phyloP scores from a whole-genome alignment of 768 basidiomycete species.

The Cubamyces sp. region DNA sequence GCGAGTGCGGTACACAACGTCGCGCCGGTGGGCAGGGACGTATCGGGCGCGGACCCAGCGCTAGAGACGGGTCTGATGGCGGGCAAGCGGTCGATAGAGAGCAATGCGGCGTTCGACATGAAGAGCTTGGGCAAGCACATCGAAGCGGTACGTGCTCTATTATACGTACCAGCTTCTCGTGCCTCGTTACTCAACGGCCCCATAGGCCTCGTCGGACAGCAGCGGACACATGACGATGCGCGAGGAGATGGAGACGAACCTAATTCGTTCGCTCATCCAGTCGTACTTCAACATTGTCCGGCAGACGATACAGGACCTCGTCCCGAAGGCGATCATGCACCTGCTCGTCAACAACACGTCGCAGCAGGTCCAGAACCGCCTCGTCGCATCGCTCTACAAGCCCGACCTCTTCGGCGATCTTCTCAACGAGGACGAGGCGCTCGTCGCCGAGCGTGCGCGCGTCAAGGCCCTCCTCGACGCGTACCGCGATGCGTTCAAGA shows the following conservation, averaged over 20 bases:
- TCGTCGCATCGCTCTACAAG: slow-evolving; percentile 94
- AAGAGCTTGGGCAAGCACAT: slow-evolving; percentile 97
- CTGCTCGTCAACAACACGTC: slow-evolving; percentile 96
- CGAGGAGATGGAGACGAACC: slow-evolving; percentile 95
- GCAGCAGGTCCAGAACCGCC: slow-evolving; percentile 93
- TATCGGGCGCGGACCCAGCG: slow-evolving; percentile 56
- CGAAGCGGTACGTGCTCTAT: slow-evolving; percentile 76
- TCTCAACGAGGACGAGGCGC: slow-evolving; percentile 92
- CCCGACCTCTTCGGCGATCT: slow-evolving; percentile 90
- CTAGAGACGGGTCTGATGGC: slow-evolving; percentile 67
- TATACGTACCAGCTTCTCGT: neutral
- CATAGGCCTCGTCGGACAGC: slow-evolving; percentile 45
- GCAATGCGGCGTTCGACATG: slow-evolving; percentile 94
- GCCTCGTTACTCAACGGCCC: neutral
- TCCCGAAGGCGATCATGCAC: slow-evolving; percentile 99
- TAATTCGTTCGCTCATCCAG: slow-evolving; percentile 93
- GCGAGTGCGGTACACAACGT: slow-evolving; percentile 37
- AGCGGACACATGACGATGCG: slow-evolving; percentile 68
- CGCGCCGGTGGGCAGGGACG: slow-evolving; percentile 63
- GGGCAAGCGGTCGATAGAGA: slow-evolving; percentile 68
- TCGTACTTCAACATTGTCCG: slow-evolving; percentile 97
- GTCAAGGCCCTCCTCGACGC: slow-evolving; percentile 95
- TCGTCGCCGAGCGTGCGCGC: slow-evolving; percentile 90
- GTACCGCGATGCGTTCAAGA: slow-evolving; percentile 94
- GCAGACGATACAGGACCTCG: slow-evolving; percentile 94